Evolutionary conservation across 108 stramenopile species (phyloP), one percentile per base, ranked within the genome.

Genomic region (Discostella stelligeroides): DNA sequence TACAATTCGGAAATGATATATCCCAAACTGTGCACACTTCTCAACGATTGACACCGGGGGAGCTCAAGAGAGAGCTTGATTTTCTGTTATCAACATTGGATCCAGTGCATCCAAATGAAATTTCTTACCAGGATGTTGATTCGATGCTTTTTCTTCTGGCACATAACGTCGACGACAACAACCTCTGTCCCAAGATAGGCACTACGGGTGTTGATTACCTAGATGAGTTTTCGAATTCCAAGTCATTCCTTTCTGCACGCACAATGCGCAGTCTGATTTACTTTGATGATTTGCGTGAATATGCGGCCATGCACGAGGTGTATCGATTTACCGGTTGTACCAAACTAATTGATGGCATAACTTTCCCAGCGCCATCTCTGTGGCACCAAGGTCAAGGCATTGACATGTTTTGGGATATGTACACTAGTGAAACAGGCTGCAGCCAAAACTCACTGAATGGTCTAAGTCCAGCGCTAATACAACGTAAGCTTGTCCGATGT

Each of bases 251-350:
- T 24, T 80, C 79, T 17, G 43, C 18, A 8, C 18, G 14, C 20
- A 45, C 40, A 29, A 37, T 81, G 30, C 64, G 63, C 13, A 58
- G 70, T 4, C 48, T 76, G 15, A 61, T 81, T 14, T 73, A 81
- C 48, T 81, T 61, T 28, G 60, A 72, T 1, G 71, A 81, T 42
- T 40, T 77, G 9, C 50, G 61, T 39, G 80, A 81, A 29, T 73
- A 77, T 62, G 15, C 80, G 17, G 30, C 76, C 66, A 37, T 55
- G 60, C 65, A 67, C 45, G 54, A 67, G 41, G 64, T 77, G 3
- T 65, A 77, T 37, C 24, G 62, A 20, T 41, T 81, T 38, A 71
- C 70, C 23, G 80, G 80, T 7, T 23, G 40, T 18, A 39, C 24
- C 13, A 58, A 34, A 11, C 17, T 72, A 29, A 45, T 53, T 15